Conservation (phyloP, 108 stramenopile species). For the Nannochloropsis salina region DNA sequence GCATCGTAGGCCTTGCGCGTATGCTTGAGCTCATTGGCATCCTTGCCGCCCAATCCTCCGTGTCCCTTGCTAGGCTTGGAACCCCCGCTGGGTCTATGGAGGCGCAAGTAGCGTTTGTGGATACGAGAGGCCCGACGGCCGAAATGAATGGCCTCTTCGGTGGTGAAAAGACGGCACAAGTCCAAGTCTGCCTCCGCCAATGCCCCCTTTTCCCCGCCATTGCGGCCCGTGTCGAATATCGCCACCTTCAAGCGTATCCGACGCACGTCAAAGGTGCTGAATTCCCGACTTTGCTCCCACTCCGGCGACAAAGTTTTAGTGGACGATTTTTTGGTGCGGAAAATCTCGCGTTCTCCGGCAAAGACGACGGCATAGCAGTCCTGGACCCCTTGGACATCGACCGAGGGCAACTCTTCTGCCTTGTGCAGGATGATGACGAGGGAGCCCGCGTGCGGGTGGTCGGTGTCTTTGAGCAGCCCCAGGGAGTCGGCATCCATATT, state of each 20-base stretch:
- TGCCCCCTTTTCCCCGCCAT: not conserved
- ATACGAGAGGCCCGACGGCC: not conserved
- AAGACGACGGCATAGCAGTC: not conserved
- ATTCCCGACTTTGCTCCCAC: not conserved
- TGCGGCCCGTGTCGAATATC: not conserved
- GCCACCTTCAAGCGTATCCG: not conserved
- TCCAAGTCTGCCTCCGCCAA: not conserved
- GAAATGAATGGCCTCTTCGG: not conserved
- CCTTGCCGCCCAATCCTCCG: not conserved
- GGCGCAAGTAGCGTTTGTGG: not conserved
- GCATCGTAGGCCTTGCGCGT: not conserved
- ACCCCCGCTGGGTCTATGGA: not conserved
- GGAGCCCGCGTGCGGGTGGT: not conserved
- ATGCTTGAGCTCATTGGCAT: no score
- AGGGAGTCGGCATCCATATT: not conserved
- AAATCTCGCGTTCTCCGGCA: not conserved
- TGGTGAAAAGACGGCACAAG: not conserved
- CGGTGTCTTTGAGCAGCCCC: slow-evolving; percentile 3
- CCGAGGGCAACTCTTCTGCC: not conserved
- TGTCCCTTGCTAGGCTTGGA: not conserved
- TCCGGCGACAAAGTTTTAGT: not conserved
- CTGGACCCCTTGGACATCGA: not conserved
- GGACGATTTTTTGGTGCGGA: not conserved
- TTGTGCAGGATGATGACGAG: not conserved
- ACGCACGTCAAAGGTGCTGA: slow-evolving; percentile 10